phyloP scores from a whole-genome alignment of 1,139 yeast genomes.

The Eremothecium gossypii region DNA sequence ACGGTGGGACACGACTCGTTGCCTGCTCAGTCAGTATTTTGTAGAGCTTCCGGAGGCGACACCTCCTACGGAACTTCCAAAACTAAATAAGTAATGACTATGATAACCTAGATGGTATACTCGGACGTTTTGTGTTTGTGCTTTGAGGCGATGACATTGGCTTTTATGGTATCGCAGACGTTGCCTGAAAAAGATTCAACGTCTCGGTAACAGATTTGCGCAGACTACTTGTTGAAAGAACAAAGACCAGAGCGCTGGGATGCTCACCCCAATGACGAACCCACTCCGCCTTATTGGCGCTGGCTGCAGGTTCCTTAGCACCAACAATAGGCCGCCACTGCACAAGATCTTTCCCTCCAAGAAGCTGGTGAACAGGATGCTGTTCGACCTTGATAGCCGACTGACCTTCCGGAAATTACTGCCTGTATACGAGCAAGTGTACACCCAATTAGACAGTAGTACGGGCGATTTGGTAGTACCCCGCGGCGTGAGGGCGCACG shows the following conservation, averaged over 20 bases:
- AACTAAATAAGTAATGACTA: slow-evolving; percentile 21
- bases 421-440: slow-evolving; percentile 44
- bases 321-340: slow-evolving; percentile 36
- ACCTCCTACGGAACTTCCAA: slow-evolving; percentile 45
- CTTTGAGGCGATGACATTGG: too few relatives aligned
- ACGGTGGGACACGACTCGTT: slow-evolving; percentile 58
- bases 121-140: too few relatives aligned
- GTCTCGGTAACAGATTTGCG: too few relatives aligned
- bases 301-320: too few relatives aligned
- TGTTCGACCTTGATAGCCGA: slow-evolving; percentile 58
- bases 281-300: too few relatives aligned
- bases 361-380: slow-evolving; percentile 45
- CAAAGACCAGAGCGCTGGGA: too few relatives aligned
- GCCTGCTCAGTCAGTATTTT: slow-evolving; percentile 62
- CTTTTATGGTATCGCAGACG: too few relatives aligned
- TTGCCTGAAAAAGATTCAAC: neutral
- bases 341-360: slow-evolving; percentile 49
- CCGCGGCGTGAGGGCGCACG: slow-evolving; percentile 40
- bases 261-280: too few relatives aligned
- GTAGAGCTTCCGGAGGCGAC: slow-evolving; percentile 71
- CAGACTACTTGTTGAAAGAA: too few relatives aligned
- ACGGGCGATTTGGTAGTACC: slow-evolving; percentile 36
- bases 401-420: slow-evolving; percentile 45
- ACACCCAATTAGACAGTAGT: slow-evolving; percentile 34
- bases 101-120: neutral